phyloP scores from a whole-genome alignment of 2,329 filamentous ascomycete genomes.

The Ophiostoma himal-ulmi region DNA sequence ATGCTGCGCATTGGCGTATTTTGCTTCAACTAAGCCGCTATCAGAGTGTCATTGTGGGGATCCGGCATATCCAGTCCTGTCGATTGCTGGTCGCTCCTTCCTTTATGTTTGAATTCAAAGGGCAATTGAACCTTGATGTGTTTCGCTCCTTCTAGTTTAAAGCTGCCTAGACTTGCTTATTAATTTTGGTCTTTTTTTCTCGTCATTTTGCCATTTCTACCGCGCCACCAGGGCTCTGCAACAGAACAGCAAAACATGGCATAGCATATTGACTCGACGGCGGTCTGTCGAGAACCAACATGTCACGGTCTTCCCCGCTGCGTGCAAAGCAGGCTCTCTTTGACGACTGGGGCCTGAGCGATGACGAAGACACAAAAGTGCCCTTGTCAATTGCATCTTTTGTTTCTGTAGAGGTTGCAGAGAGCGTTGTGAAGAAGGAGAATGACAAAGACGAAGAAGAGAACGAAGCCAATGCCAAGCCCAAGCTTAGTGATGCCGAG shows the following conservation, averaged over 20 bases:
- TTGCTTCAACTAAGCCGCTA: background rate
- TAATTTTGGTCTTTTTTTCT: background rate
- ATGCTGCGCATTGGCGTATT: background rate
- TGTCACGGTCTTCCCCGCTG: slow-evolving; percentile 11
- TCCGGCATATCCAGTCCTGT: background rate
- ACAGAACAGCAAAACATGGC: background rate
- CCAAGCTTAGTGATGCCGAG: background rate
- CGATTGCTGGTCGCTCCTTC: background rate
- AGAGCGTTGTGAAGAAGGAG: background rate
- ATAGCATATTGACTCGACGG: background rate
- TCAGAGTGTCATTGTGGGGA: background rate
- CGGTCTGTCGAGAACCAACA: background rate
- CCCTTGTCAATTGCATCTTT: background rate
- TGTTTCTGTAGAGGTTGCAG: too few species aligned
- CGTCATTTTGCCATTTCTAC: background rate
- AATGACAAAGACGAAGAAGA: background rate
- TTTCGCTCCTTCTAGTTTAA: background rate
- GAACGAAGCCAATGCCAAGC: background rate
- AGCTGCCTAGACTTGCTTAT: background rate
- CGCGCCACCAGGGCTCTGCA: background rate
- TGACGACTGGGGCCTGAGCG: slow-evolving; percentile 17
- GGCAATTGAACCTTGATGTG: background rate
- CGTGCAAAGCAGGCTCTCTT: slow-evolving; percentile 21
- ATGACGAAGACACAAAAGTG: slow-evolving; percentile 9
- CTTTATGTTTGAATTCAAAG: background rate